phyloP scores from a whole-genome alignment of 2,329 filamentous ascomycete genomes.

The Fusarium dimerum region DNA sequence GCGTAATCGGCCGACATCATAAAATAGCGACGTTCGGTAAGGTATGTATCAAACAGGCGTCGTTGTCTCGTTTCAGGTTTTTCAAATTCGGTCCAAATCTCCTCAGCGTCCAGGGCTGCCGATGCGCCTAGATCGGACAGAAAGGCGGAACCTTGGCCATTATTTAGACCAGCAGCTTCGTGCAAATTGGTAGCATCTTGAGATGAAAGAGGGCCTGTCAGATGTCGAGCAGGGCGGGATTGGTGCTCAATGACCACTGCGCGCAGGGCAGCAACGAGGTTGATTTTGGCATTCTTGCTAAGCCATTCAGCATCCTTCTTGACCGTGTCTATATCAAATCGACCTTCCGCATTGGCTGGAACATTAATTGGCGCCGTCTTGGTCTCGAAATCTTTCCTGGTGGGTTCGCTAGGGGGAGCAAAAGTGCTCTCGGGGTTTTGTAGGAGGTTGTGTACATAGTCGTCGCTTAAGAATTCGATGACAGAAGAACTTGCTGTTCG shows the following conservation, averaged over 20 bases:
- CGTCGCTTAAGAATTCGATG: slow-evolving; percentile 69
- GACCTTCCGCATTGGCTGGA: slow-evolving; percentile 64
- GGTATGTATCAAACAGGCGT: slow-evolving; percentile 70
- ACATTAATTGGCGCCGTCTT: slow-evolving; percentile 87
- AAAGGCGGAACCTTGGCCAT: slow-evolving; percentile 58
- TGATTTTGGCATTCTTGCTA: slow-evolving; percentile 73
- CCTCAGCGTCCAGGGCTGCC: slow-evolving; percentile 52
- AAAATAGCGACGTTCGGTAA: slow-evolving; percentile 70
- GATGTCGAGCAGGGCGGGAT: slow-evolving; percentile 69
- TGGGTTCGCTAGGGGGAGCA: slow-evolving; percentile 58
- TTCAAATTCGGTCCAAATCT: slow-evolving; percentile 61
- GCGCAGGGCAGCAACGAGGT: slow-evolving; percentile 80
- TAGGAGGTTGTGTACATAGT: slow-evolving; percentile 68
- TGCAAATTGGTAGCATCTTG: slow-evolving; percentile 78
- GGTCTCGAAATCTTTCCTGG: slow-evolving; percentile 75
- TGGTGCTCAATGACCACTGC: slow-evolving; percentile 84
- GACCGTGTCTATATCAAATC: slow-evolving; percentile 74
- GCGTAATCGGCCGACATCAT: slow-evolving; percentile 63
- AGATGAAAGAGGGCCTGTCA: slow-evolving; percentile 71
- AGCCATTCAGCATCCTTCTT: slow-evolving; percentile 88
- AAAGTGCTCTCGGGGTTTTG: slow-evolving; percentile 71
- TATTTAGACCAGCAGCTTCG: slow-evolving; percentile 69
- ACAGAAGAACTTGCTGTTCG: slow-evolving; percentile 56
- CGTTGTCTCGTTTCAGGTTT: slow-evolving; percentile 62
- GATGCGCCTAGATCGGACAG: slow-evolving; percentile 52